These are phyloP conservation scores for Tubosaeta brunneosetosa DNA, from an alignment of 768 basidiomycete species.

Conservation along the genomic window DNA sequence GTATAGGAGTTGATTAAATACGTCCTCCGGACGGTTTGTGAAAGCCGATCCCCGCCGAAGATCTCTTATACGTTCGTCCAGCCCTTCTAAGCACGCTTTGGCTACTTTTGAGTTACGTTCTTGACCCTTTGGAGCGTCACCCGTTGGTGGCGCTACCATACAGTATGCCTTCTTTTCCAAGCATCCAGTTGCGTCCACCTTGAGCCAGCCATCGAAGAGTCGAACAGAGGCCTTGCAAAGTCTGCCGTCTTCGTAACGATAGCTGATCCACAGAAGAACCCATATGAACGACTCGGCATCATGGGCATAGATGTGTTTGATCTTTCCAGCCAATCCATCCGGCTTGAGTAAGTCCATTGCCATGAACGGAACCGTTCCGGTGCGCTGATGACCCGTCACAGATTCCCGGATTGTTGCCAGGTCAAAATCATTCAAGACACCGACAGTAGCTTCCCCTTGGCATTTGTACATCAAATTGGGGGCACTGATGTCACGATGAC, in stretches of 20 bases:
- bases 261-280: not conserved
- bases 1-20: no score
- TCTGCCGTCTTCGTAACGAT: no score
- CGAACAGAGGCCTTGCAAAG: not conserved
- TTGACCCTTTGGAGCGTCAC: no score
- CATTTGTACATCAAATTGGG: slow-evolving; percentile 2
- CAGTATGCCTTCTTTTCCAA: not conserved
- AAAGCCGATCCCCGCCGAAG: no score
- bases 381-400: slow-evolving; percentile 10
- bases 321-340: no score
- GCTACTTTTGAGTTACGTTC: no score
- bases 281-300: not conserved
- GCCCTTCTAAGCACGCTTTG: no score
- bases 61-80: no score
- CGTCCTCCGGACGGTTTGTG: no score
- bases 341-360: no score
- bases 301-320: not conserved
- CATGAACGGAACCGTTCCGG: slow-evolving; percentile 22
- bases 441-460: not conserved
- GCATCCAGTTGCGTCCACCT: not conserved
- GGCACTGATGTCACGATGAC: not conserved
- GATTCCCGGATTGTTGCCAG: slow-evolving; percentile 12
- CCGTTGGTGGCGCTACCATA: no score
- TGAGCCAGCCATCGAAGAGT: not conserved
- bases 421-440: slow-evolving; percentile 28